Percentiles rank a stretch among this genome's conserved stretches.
phyloP scores from a whole-genome alignment of 352 stramenopile genomes.

The Sclerospora graminicola region DNA sequence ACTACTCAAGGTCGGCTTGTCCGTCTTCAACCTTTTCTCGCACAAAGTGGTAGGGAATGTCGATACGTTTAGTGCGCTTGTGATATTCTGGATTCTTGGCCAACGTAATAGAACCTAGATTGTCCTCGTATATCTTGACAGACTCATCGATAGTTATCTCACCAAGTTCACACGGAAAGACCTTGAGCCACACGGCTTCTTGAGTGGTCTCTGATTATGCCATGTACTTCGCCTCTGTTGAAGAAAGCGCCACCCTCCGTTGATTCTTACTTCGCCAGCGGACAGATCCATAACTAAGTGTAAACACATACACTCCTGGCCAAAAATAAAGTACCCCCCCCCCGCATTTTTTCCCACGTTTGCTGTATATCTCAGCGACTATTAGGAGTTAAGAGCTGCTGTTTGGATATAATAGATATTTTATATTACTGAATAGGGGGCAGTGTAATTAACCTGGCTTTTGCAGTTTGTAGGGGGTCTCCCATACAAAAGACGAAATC shows the following conservation, averaged over 20 bases:
- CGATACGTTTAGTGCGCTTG: not conserved
- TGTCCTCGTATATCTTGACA: constrained; percentile 15
- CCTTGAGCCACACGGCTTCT: constrained; percentile 10
- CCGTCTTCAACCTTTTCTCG: not conserved
- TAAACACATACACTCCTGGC: too few relatives aligned
- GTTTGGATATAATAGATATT: too few relatives aligned
- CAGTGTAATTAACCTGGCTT: too few relatives aligned
- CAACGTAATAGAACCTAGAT: constrained; percentile 7
- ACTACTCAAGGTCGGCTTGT: not conserved
- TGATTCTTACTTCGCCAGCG: not conserved
- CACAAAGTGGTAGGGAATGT: not conserved
- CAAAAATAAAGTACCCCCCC: too few relatives aligned
- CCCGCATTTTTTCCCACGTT: not conserved
- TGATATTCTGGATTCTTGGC: not conserved
- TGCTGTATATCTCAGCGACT: too few relatives aligned
- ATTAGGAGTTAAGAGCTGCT: too few relatives aligned
- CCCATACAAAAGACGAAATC: too few relatives aligned
- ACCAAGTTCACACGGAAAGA: constrained; percentile 6
- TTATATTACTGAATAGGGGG: too few relatives aligned
- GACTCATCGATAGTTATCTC: constrained; percentile 4
- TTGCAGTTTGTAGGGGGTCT: too few relatives aligned
- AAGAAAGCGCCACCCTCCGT: not conserved
- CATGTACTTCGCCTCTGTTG: not conserved
- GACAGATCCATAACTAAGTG: too few relatives aligned
- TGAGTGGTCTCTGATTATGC: not conserved